Conservation (phyloP, 177 flowering plant species). For the Tripterygium wilfordii region DNA sequence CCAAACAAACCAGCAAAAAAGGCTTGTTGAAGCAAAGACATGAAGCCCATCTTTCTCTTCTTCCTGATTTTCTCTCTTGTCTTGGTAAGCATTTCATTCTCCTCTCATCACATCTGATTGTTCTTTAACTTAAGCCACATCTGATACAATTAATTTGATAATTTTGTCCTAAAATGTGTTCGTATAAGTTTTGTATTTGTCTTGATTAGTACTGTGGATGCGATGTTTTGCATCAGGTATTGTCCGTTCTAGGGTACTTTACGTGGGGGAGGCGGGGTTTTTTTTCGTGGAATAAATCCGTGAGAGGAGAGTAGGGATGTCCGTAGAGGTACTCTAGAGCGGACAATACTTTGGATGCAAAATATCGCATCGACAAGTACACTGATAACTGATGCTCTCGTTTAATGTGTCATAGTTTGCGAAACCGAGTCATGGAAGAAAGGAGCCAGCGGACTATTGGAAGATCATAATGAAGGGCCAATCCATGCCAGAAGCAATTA, state of each 20-base stretch:
- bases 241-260: too few species aligned
- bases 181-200: too few species aligned
- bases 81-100: conserved; percentile 4
- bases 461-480: neutral
- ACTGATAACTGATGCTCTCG: neutral
- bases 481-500: conserved; percentile 1
- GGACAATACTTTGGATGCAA: neutral
- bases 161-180: too few species aligned
- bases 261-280: too few species aligned
- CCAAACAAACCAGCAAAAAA: too few species aligned
- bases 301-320: too few species aligned
- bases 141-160: neutral
- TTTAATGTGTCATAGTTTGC: neutral
- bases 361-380: neutral
- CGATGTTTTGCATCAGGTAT: too few species aligned
- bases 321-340: neutral
- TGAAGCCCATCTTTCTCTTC: neutral
- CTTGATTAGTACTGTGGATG: too few species aligned
- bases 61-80: conserved; percentile 7
- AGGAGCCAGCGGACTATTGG: conserved; percentile 1
- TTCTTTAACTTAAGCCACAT: neutral
- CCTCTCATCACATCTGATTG: neutral
- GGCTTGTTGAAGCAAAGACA: too few species aligned
- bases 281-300: too few species aligned
- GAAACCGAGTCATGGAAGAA: neutral